A percentile compares a stretch with the other conserved stretches of the same genome.
Evolutionary conservation across 1,139 yeast genomes (phyloP).

Genomic region (Hansenula sp.): DNA sequence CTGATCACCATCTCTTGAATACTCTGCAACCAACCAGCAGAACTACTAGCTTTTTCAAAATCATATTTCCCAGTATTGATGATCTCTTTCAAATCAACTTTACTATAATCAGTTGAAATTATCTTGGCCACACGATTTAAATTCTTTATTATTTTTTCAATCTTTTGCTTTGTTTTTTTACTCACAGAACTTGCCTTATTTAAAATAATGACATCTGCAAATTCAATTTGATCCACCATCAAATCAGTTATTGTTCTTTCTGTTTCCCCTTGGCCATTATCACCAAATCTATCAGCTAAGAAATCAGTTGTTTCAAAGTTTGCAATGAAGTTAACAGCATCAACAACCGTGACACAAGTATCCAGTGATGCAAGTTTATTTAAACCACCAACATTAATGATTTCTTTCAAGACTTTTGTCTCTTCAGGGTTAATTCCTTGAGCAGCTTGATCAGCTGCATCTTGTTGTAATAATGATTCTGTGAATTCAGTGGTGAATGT

Average conservation of each 20-base stretch:
- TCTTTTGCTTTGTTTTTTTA: constrained; percentile 24
- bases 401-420: constrained; percentile 28
- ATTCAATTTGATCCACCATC: constrained; percentile 43
- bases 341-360: constrained; percentile 44
- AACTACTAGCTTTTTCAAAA: constrained; percentile 37
- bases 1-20: constrained; percentile 36
- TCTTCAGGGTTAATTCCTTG: constrained; percentile 20
- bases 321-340: constrained; percentile 34
- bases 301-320: constrained; percentile 41
- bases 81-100: constrained; percentile 31
- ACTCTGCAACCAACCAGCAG: constrained; percentile 45
- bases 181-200: constrained; percentile 32
- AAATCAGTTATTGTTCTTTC: constrained; percentile 42
- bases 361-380: constrained; percentile 35
- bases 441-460: constrained; percentile 16
- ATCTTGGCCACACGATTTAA: constrained; percentile 40
- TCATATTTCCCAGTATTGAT: constrained; percentile 33
- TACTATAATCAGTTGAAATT: constrained; percentile 31
- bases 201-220: constrained; percentile 38
- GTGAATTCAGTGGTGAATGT: constrained; percentile 40
- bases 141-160: constrained; percentile 28
- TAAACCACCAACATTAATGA: constrained; percentile 36
- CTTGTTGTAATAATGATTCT: constrained; percentile 21
- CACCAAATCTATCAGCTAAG: constrained; percentile 36
- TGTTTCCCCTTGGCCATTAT: constrained; percentile 33